phyloP scores from a whole-genome alignment of 345 rosid species.

The Angophora floribunda region DNA sequence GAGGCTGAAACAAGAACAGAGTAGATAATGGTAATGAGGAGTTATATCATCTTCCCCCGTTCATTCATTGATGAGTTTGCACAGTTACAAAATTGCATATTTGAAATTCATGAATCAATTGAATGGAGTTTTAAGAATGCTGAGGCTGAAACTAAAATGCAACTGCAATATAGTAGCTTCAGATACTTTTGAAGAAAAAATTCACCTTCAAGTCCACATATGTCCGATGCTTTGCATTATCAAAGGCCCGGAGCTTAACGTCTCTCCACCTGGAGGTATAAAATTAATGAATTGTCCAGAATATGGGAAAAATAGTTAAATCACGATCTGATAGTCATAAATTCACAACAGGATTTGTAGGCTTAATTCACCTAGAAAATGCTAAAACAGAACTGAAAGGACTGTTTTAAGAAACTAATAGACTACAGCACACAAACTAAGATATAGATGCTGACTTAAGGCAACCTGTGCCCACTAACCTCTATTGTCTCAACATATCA shows the following conservation, averaged over 20 bases:
- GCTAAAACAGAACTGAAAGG: background rate
- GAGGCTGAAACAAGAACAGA: background rate
- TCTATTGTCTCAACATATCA: background rate
- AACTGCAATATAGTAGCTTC: background rate
- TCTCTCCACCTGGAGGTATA: conserved; percentile 83
- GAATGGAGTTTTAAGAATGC: background rate
- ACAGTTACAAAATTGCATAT: background rate
- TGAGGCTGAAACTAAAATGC: background rate
- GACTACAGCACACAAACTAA: background rate
- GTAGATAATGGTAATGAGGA: background rate
- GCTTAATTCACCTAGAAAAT: background rate
- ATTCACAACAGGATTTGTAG: background rate
- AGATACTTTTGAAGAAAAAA: background rate
- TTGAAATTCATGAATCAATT: background rate
- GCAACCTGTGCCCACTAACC: background rate
- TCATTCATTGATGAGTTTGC: background rate
- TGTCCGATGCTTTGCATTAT: conserved; percentile 88
- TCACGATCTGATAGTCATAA: background rate
- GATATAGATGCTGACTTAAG: background rate
- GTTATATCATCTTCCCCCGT: background rate
- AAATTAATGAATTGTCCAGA: background rate
- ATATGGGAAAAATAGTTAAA: background rate
- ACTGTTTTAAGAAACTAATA: background rate
- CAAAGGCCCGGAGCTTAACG: conserved; percentile 87
- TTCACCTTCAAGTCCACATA: conserved; percentile 93